Conservation (phyloP, 257 asterid genomes). For the Cynanchum wilfordii region DNA sequence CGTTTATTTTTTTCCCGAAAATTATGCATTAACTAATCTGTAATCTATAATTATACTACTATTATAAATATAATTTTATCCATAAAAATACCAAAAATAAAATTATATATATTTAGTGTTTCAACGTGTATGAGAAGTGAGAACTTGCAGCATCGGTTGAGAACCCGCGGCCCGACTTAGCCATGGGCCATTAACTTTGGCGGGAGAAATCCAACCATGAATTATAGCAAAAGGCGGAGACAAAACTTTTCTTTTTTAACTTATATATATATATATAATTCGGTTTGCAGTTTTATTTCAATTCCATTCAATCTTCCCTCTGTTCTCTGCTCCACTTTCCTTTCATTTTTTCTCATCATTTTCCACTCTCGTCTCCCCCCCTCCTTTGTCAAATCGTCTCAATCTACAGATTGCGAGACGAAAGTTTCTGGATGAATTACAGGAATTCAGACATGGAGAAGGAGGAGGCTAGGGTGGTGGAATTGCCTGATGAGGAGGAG, state of each 20-base stretch:
- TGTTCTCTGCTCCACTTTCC: neutral
- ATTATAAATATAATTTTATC: no score
- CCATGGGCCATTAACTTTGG: neutral
- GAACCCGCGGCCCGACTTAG: neutral
- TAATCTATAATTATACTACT: no score
- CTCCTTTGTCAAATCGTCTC: conserved; percentile 7
- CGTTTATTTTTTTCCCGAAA: no score
- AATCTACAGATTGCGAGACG: neutral
- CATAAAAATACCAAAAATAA: no score
- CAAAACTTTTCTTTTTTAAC: neutral
- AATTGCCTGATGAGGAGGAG: conserved; percentile 25
- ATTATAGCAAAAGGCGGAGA: conserved; percentile 7
- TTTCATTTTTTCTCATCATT: conserved; percentile 5
- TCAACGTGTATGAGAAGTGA: no score
- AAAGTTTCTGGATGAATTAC: neutral
- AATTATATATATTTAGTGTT: no score
- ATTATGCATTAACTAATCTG: no score
- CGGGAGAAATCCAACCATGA: conserved; percentile 7
- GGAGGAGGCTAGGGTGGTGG: conserved; percentile 30
- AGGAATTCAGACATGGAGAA: conserved; percentile 3
- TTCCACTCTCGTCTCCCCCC: conserved; percentile 4
- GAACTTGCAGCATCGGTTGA: no score
- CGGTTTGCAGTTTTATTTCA: neutral
- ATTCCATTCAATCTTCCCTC: neutral
- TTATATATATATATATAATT: neutral